phyloP scores from a whole-genome alignment of 2,329 filamentous ascomycete genomes.

The Pseudogymnoascus sp. region DNA sequence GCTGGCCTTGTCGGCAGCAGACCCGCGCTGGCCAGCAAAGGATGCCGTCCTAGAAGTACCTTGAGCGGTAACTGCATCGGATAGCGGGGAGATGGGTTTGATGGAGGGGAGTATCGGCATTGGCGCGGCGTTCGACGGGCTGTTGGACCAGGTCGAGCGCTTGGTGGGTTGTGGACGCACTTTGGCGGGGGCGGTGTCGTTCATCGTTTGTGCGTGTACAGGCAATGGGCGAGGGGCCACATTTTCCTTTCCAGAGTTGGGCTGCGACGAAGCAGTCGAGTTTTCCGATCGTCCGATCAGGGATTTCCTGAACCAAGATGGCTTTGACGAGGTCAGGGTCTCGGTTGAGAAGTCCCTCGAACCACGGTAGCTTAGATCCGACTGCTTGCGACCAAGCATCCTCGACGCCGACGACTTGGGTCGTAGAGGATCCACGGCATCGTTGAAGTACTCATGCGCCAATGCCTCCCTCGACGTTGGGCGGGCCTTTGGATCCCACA shows the following conservation, averaged over 20 bases:
- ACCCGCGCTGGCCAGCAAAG: slow-evolving; percentile 34
- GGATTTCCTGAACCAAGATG: slow-evolving; percentile 95
- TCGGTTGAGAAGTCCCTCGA: slow-evolving; percentile 51
- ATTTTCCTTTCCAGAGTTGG: slow-evolving; percentile 36
- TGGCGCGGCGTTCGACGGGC: slow-evolving; percentile 68
- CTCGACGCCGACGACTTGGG: slow-evolving; percentile 85
- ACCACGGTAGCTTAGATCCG: slow-evolving; percentile 61
- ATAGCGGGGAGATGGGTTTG: slow-evolving; percentile 89
- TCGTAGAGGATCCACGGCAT: slow-evolving; percentile 82
- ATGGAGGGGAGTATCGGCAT: slow-evolving; percentile 96
- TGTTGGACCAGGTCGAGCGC: slow-evolving; percentile 88
- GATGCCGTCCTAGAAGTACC: slow-evolving; percentile 57
- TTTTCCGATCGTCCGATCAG: slow-evolving; percentile 72
- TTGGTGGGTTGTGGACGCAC: slow-evolving; percentile 53
- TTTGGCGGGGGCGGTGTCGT: slow-evolving; percentile 36
- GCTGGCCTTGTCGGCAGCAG: slow-evolving; percentile 52
- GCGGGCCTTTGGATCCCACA: slow-evolving; percentile 93
- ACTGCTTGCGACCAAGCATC: slow-evolving; percentile 82
- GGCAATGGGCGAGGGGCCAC: slow-evolving; percentile 37
- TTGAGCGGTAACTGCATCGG: slow-evolving; percentile 84
- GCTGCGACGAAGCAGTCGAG: slow-evolving; percentile 48
- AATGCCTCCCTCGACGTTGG: slow-evolving; percentile 92
- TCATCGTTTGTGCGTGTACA: slow-evolving; percentile 31
- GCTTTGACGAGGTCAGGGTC: slow-evolving; percentile 61
- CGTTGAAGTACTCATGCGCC: slow-evolving; percentile 86